Evolutionary conservation across 2,329 filamentous ascomycete species (phyloP), one percentile per base, ranked within the genome.

Genomic region (Trichoderma asperellum): DNA sequence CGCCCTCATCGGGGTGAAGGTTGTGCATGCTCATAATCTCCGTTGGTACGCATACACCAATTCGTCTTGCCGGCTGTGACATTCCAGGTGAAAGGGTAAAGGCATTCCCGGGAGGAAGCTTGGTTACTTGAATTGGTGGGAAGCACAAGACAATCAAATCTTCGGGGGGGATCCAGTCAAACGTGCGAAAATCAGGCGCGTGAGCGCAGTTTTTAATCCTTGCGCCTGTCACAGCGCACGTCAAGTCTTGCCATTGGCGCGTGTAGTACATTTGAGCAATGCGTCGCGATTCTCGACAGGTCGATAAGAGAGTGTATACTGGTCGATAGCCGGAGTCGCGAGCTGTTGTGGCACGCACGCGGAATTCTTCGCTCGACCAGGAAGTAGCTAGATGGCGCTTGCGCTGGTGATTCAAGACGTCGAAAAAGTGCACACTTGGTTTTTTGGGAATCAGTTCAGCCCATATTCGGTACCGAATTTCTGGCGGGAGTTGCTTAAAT

Each of bases 151-250:
- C 43, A 11, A 70, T n/a, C n/a, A 70, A n/a, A 16, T 70, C 68
- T 2, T 68, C 55, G 4, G 43, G n/a, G 7, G 68, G 68, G 5
- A 70, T 70, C 68, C 68, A 70, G 56, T 70, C 68, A 70, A 66
- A 70, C 18, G 53, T 70, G n/a, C 49, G 43, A 24, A 70, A 70
- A 14, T 70, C 63, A 4, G 56, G 63, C 7, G 49, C 32, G 5
- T 37, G 53, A 5, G 43, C 34, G 18, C n/a, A 27, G 16, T 34
- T 12, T 21, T 47, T 32, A 7, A 53, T 29, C 8, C 16, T 29
- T 16, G 16, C 5, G 2, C 66, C 67, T 16, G 60, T 58, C 7
- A 61, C 29, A n/a, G 61, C 43, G 29, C 57, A 59, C 2, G 14
- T 60, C 10, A 68, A 14, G 56, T 40, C 56, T 18, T 35, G 40